These are phyloP conservation scores for Boletellus ananas DNA, from an alignment of 768 basidiomycete species.

Conservation along the genomic window DNA sequence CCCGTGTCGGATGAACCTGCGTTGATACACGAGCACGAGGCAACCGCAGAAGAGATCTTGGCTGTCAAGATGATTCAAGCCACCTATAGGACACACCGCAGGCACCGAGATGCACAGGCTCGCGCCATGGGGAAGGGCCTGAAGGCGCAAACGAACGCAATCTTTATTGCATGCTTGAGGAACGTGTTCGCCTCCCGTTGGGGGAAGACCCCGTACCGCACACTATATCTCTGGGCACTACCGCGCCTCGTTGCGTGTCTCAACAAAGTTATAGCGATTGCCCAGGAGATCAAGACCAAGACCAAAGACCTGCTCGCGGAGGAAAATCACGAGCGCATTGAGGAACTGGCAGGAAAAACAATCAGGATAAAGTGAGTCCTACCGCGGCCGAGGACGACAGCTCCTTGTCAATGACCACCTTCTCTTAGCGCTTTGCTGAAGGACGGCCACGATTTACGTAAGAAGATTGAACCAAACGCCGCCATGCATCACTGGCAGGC, in stretches of 20 bases:
- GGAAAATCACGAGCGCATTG: slow-evolving; percentile 34
- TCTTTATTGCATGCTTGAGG: slow-evolving; percentile 30
- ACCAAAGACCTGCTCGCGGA: slow-evolving; percentile 29
- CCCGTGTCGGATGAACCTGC: slow-evolving; percentile 11
- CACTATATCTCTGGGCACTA: slow-evolving; percentile 35
- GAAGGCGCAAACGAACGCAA: slow-evolving; percentile 17
- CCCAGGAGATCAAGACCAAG: slow-evolving; percentile 29
- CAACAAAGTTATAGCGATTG: slow-evolving; percentile 28
- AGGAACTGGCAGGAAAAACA: slow-evolving; percentile 28
- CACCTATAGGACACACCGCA: slow-evolving; percentile 10
- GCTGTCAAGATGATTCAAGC: slow-evolving; percentile 25
- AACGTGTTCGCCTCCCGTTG: slow-evolving; percentile 27
- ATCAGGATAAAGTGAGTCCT: slow-evolving; percentile 34
- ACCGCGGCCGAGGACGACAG: background rate
- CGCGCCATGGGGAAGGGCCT: slow-evolving; percentile 15
- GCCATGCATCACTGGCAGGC: slow-evolving; percentile 20
- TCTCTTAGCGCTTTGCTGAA: slow-evolving; percentile 27
- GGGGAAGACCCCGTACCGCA: slow-evolving; percentile 31
- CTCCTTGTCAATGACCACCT: background rate
- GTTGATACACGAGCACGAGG: slow-evolving; percentile 15
- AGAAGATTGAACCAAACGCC: slow-evolving; percentile 31
- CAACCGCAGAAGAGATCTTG: slow-evolving; percentile 24
- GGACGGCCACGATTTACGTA: slow-evolving; percentile 24
- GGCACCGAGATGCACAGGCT: background rate
- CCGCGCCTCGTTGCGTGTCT: slow-evolving; percentile 42